Evolutionary conservation across 768 basidiomycete genomes (phyloP), one percentile per base, ranked within the genome.

Genomic region (Rossbeevera mucosa): DNA sequence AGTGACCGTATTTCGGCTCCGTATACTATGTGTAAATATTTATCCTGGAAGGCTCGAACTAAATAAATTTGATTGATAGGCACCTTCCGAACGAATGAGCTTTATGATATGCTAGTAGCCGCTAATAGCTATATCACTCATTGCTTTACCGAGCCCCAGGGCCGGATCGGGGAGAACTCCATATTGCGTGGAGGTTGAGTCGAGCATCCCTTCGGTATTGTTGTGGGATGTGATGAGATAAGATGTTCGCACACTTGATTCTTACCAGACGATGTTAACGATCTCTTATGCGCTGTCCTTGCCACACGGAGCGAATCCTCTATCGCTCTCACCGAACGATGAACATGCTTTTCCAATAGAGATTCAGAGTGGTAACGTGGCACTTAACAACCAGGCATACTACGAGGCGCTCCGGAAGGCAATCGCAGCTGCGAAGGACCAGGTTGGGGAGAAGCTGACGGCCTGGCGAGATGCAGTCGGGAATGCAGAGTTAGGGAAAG

Each of bases 401-500:
- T 88, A 88, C 52, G 63, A 67, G 1, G 71, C 67, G 2, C 65
- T 90, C 36, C 72, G 74, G 53, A 66, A 59, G 5, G 72, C 81
- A 18, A 72, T 90, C 46, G 70, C 69, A 29, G 68, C 72, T 30
- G 84, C 85, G 25, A 81, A 74, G 55, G 72, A 71, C 40, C 71
- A 74, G 25, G 58, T 87, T 4, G 88, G 88, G 9, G 75, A 81
- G 41, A 84, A 88, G 57, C 64, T 91, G 66, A 90, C 88, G 0
- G 75, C 66, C 5, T 90, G 87, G 88, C 77, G 84, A 60, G 87
- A 91, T 67, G 76, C 77, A 6, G 82, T 89, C 5, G 85, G 87
- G 12, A 85, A 77, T 44, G 62, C 69, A 7, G 88, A 91, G 64
- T 64, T 78, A 59, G 74, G 62, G 14, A 88, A 86, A 60, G 87